phyloP scores from a whole-genome alignment of 208 protist species.

The Crithidia acanthocephali region DNA sequence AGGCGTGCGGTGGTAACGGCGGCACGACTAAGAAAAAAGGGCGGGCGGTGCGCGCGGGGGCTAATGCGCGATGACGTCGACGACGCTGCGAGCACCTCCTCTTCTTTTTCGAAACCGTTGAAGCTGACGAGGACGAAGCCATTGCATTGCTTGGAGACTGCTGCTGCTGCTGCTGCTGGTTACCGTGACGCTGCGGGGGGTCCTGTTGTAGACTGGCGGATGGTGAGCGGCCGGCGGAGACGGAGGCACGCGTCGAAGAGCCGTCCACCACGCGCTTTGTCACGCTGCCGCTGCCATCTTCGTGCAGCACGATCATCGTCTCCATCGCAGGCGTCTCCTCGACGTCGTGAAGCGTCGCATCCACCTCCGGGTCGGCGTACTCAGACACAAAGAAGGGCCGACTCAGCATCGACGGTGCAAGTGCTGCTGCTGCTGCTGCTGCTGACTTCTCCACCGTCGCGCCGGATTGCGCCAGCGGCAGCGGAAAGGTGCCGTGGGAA shows the following conservation, averaged over 20 bases:
- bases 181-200: neutral
- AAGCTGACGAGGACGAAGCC: constrained; percentile 11
- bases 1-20: neutral
- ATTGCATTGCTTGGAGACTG: neutral
- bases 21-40: neutral
- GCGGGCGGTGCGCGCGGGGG: neutral
- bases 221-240: constrained; percentile 8
- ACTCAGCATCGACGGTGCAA: constrained; percentile 1
- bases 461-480: constrained; percentile 1
- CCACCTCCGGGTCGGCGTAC: constrained; percentile 47
- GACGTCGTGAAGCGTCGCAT: constrained; percentile 47
- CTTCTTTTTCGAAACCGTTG: neutral
- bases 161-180: neutral
- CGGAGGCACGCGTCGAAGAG: constrained; percentile 14
- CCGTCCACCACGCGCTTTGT: constrained; percentile 38
- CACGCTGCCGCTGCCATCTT: constrained; percentile 41
- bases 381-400: constrained; percentile 39
- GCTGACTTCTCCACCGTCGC: neutral
- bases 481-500: neutral
- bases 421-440: neutral
- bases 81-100: neutral
- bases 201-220: neutral
- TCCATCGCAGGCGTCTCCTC: constrained; percentile 35
- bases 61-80: neutral
- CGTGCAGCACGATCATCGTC: constrained; percentile 43